A percentile compares a stretch with the other conserved stretches of the same genome.
Conservation (phyloP, 257 asterid genomes). For the Plantago major region DNA sequence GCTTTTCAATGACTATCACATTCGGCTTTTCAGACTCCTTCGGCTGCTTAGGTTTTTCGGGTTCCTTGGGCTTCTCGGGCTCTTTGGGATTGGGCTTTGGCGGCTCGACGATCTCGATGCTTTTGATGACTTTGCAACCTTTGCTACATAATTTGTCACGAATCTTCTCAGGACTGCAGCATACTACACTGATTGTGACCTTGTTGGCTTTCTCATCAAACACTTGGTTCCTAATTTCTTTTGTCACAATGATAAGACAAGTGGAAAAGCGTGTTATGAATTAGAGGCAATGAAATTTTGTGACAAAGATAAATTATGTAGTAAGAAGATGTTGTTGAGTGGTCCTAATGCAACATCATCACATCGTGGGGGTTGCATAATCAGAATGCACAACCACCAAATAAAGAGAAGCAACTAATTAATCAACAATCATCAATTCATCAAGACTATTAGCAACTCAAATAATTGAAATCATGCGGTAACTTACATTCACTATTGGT, state of each 20-base stretch:
- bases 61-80: conserved; percentile 21
- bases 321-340: not conserved
- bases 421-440: not conserved
- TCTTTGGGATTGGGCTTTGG: conserved; percentile 22
- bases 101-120: conserved; percentile 48
- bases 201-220: conserved; percentile 59
- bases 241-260: conserved; percentile 16
- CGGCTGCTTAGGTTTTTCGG: conserved; percentile 19
- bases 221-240: conserved; percentile 72
- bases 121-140: conserved; percentile 53
- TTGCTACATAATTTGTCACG: conserved; percentile 61
- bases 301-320: not conserved
- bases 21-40: conserved; percentile 25
- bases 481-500: too few species aligned
- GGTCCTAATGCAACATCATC: not conserved
- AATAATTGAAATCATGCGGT: too few species aligned
- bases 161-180: conserved; percentile 79
- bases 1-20: conserved; percentile 20
- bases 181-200: conserved; percentile 56
- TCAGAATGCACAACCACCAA: conserved; percentile 1
- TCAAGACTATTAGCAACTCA: not conserved
- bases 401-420: not conserved
- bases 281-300: not conserved
- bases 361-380: not conserved
- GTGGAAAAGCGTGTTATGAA: too few species aligned